Evolutionary conservation across 2,329 filamentous ascomycete species (phyloP), one percentile per base, ranked within the genome.

Genomic region (Elsinoe necatrix): DNA sequence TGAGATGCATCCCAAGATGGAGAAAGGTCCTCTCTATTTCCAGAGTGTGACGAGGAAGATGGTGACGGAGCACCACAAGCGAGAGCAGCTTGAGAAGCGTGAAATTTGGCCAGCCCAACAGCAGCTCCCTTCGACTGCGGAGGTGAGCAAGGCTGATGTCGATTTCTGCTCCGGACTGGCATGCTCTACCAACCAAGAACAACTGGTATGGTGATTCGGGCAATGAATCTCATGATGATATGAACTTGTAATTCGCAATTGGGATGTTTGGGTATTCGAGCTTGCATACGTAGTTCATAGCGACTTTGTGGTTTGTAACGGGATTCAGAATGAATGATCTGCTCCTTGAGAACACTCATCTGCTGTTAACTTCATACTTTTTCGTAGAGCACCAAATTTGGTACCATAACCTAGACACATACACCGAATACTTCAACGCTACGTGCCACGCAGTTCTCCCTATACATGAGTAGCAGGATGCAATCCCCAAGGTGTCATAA

Each of bases 1-100:
- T 54, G 77, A 83, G 65, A 71, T 85, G 67, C 82, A 85, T 65
- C 81, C 82, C 0, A 71, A 73, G 51, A 72, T 75, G 63, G 79
- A 81, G 62, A 74, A 77, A 63, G 79, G 65, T 0, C 78, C 79
- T 0, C 68, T 82, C 0, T 80, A 74, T 65, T 81, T 82, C 72
- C 79, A 82, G 68, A 72, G 73, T 45, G 64, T 67, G 2, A 72
- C 77, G n/a, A 74, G 79, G 1, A 73, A 80, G 14, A 64, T 70
- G 8, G 69, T 82, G 27, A 72, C 66, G 6, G 69, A 70, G 11
- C 79, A 82, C 61, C 68, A 73, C 61, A 68, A 73, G 58, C 66
- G 67, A 27, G 80, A 82, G 63, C 68, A 73, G 61, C 64, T 66
- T 2, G 69, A 64, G 1, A 72, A 71, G n/a, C 56, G 64, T 27